phyloP scores from a whole-genome alignment of 2,329 filamentous ascomycete genomes.

The Penicillium polonicum region DNA sequence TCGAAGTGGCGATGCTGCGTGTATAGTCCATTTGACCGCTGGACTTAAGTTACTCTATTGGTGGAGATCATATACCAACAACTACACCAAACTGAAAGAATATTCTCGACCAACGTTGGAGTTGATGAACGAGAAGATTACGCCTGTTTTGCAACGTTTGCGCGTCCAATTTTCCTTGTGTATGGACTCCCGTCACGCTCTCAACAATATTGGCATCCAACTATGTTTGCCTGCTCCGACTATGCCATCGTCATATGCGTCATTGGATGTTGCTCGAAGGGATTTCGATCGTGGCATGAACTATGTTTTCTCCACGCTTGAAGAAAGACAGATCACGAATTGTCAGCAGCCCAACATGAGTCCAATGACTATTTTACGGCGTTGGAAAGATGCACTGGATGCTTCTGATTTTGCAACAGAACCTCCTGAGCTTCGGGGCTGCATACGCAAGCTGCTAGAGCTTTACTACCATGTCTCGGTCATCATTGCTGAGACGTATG shows the following conservation, averaged over 20 bases:
- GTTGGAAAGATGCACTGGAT: constrained; percentile 3
- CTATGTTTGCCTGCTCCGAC: not conserved
- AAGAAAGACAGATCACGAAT: not conserved
- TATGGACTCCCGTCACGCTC: constrained; percentile 6
- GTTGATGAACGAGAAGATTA: constrained; percentile 7
- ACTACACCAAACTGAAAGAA: not conserved
- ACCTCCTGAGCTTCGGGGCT: not conserved
- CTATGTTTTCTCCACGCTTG: constrained; percentile 1
- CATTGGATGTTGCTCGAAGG: not conserved
- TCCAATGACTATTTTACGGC: not conserved
- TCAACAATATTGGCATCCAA: not conserved
- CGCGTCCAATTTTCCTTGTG: constrained; percentile 10
- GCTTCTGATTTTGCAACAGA: not conserved
- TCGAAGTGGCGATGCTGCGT: constrained; percentile 7
- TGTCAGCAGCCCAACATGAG: not conserved
- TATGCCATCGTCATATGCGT: constrained; percentile 2
- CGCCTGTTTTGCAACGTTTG: constrained; percentile 1
- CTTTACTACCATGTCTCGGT: constrained; percentile 5
- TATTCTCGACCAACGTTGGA: constrained; percentile 4
- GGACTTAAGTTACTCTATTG: constrained; percentile 5
- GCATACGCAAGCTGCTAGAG: constrained; percentile 1
- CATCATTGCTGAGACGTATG: constrained; percentile 1
- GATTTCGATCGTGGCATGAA: constrained; percentile 9
- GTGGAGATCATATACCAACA: constrained; percentile 2
- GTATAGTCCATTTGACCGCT: constrained; percentile 1